Evolutionary conservation across 2,329 filamentous ascomycete species (phyloP), one percentile per base, ranked within the genome.

Genomic region (Colletotrichum orbiculare): DNA sequence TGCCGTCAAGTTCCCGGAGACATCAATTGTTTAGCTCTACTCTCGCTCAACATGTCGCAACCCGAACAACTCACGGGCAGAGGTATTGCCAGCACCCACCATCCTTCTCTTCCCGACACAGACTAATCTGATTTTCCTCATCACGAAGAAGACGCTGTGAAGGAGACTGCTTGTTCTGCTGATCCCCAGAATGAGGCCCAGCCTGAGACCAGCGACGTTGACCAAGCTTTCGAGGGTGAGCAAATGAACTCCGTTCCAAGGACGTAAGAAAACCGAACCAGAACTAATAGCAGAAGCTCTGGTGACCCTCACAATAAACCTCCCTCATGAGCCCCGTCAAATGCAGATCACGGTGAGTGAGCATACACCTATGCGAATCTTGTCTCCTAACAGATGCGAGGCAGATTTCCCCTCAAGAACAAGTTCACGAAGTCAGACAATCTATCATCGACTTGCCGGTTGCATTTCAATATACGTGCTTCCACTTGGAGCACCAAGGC

Each of bases 391-490:
- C 39, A 33, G 48, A 25, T 38, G 42, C 42, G 10, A 60, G 66
- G 38, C 72, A 96, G 92, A 92, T 97, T 61, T 95, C 93, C 46
- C 90, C 90, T 70, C 92, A 97, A 83, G 96, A 99, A 81, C 95
- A 97, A 78, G 91, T 98, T 67, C 96, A 98, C 79, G 96, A 99
- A 83, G 90, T 99, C 72, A 92, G 96, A 70, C 96, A 98, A 80
- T 95, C 94, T 68, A 92, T 99, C 76, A 94, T 97, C 80, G 96
- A 99, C 79, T 86, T 94, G 54, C 96, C 96, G 6, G 86, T 91
- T 66, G 96, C 95, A 55, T 96, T 97, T 81, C 94, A 97, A 79
- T 97, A 97, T 83, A 97, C 96, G 57, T 99, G 96, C 84, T 99
- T 99, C 83, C 96, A 99, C 81, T 89, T 99, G 73, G 94, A 98